phyloP scores from a whole-genome alignment of 192 early-diverging fungal species.

The Borealophlyctis nickersoniae region DNA sequence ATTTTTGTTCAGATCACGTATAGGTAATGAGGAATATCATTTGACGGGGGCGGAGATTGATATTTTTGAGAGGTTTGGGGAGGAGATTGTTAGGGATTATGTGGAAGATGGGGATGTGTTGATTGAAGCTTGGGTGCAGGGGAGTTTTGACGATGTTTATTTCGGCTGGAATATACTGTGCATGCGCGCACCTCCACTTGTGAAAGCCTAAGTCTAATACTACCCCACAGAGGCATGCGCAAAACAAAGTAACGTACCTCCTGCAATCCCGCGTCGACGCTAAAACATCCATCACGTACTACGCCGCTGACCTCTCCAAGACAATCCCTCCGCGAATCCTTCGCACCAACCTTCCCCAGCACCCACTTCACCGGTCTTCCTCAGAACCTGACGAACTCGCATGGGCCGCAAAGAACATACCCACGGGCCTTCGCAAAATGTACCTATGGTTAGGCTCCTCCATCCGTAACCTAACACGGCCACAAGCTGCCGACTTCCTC shows the following conservation, averaged over 20 bases:
- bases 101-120: conserved; percentile 67
- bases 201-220: conserved; percentile 4
- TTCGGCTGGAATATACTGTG: neutral
- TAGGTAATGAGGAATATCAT: conserved; percentile 79
- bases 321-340: conserved; percentile 68
- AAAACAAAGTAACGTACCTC: conserved; percentile 80
- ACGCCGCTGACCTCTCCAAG: conserved; percentile 87
- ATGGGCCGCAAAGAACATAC: conserved; percentile 48
- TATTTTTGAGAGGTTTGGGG: conserved; percentile 63
- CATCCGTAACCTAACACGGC: conserved; percentile 72
- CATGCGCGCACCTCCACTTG: neutral
- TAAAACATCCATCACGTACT: conserved; percentile 74
- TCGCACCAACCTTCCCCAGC: conserved; percentile 60
- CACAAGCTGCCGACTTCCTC: conserved; percentile 70
- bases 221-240: conserved; percentile 63
- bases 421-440: conserved; percentile 59
- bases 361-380: conserved; percentile 74
- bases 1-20: conserved; percentile 91
- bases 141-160: conserved; percentile 41
- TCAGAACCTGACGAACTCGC: conserved; percentile 81
- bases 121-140: conserved; percentile 90
- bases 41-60: conserved; percentile 81
- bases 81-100: conserved; percentile 58
- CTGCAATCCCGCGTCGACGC: conserved; percentile 64
- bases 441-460: conserved; percentile 89